Evolutionary conservation across 1,284 basidiomycete genomes (phyloP).

Genomic region (Pseudozyma thailandica): DNA sequence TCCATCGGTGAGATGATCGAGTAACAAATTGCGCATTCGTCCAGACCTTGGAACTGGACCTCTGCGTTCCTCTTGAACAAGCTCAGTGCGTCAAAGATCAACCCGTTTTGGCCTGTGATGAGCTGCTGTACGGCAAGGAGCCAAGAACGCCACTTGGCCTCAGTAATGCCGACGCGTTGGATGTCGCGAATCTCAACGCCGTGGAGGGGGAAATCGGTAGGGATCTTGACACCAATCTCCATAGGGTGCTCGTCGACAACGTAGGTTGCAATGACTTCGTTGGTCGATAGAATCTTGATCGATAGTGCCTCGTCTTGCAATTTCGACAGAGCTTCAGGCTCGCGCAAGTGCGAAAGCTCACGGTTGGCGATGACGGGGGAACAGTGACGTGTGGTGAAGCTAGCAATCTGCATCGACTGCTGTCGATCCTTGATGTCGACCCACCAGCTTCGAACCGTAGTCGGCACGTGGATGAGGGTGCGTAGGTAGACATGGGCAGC

Average conservation of each 20-base stretch:
- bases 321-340: constrained; percentile 74
- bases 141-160: constrained; percentile 93
- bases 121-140: constrained; percentile 91
- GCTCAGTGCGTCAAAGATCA: constrained; percentile 88
- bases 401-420: constrained; percentile 78
- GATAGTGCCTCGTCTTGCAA: constrained; percentile 83
- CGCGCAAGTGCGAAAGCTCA: constrained; percentile 82
- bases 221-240: constrained; percentile 88
- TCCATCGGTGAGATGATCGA: constrained; percentile 94
- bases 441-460: constrained; percentile 77
- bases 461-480: constrained; percentile 59
- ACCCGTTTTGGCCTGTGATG: constrained; percentile 84
- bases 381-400: constrained; percentile 86
- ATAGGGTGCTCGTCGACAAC: constrained; percentile 92
- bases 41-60: constrained; percentile 65
- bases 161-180: constrained; percentile 81
- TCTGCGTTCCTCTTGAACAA: constrained; percentile 95
- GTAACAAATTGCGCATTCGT: constrained; percentile 69
- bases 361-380: constrained; percentile 87
- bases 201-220: constrained; percentile 89
- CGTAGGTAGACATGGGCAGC: constrained; percentile 82
- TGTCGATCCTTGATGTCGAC: constrained; percentile 88
- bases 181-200: constrained; percentile 87
- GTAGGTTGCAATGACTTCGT: constrained; percentile 73
- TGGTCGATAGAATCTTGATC: constrained; percentile 76